Evolutionary conservation across 768 basidiomycete genomes (phyloP), one percentile per base, ranked within the genome.

Genomic region (Boletus subparvulus): DNA sequence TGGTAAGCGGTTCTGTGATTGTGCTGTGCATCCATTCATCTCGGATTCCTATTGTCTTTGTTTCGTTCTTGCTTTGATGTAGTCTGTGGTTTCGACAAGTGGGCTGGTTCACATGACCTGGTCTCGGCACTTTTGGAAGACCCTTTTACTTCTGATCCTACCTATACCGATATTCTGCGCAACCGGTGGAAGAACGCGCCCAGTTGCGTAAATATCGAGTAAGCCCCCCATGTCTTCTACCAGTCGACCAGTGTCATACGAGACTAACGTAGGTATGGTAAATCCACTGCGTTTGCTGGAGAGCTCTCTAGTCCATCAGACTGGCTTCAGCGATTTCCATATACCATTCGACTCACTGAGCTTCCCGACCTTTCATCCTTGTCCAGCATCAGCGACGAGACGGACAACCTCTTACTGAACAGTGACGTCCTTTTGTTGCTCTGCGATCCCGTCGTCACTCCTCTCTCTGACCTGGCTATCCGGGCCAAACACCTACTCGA

Each of bases 71-170:
- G 10, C 30, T 41, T 42, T n/a, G 26, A 11, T 16, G 17, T 56
- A 90, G 89, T 91, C 13, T 82, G 78, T 64, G 80, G 83, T 13
- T 62, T 80, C 49, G 83, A 86, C 67, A 70, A 81, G 62, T 78
- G 75, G 68, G 78, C 86, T 19, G 77, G 76, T 37, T 75, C 83
- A 8, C 73, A 74, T 37, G 83, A 86, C 32, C 71, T 92, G 5
- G 81, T 92, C 19, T 83, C 84, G 6, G 87, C 88, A 8, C 76
- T 92, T 36, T 74, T 92, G 16, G 81, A 86, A 43, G 84, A 91
- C 52, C 89, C 89, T 14, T 80, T 92, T 60, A 75, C 77, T 3
- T 81, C 83, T n/a, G 80, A 83, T 59, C 56, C 74, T 26, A 63
- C 69, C 5, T 75, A 80, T 55, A 77, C 74, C 48, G 70, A 74